These are phyloP conservation scores for Alternaria arbusti DNA, from an alignment of 2,329 filamentous ascomycete genomes.

Conservation along the genomic window DNA sequence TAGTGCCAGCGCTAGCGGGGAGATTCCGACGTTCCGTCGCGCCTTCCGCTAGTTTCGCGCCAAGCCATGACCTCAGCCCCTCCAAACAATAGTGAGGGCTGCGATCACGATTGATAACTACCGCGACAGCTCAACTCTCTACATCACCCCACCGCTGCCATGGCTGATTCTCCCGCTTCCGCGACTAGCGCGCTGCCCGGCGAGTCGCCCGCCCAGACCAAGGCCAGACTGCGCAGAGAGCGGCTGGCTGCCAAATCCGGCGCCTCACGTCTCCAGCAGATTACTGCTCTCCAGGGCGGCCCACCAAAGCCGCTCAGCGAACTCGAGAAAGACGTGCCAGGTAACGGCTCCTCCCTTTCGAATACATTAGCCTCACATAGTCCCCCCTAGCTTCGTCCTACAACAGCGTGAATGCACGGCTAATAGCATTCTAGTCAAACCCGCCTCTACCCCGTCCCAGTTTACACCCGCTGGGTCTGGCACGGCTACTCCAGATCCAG, in stretches of 20 bases:
- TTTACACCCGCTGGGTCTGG: constrained; percentile 27
- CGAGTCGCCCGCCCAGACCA: constrained; percentile 56
- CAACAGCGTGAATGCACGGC: constrained; percentile 13
- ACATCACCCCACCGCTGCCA: constrained; percentile 12
- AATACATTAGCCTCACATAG: constrained; percentile 5
- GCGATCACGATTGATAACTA: not conserved
- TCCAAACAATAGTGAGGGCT: not conserved
- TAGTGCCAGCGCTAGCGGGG: not conserved
- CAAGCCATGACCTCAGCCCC: constrained; percentile 25
- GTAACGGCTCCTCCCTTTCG: constrained; percentile 25
- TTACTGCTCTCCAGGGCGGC: constrained; percentile 72
- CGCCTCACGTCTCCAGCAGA: constrained; percentile 73
- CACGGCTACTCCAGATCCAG: constrained; percentile 62
- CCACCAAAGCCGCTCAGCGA: constrained; percentile 43
- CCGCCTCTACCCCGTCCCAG: constrained; percentile 26
- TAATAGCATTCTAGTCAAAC: constrained; percentile 33
- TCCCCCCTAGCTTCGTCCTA: not conserved
- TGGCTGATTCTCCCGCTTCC: constrained; percentile 34
- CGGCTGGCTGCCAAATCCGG: constrained; percentile 79
- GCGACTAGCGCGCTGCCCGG: constrained; percentile 21
- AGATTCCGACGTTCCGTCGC: not conserved
- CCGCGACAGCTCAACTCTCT: not conserved
- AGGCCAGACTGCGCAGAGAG: constrained; percentile 78
- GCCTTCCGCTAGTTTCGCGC: not conserved
- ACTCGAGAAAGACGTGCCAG: constrained; percentile 42